phyloP scores from a whole-genome alignment of 116 monocot species.

The Trichopus zeylanicus region DNA sequence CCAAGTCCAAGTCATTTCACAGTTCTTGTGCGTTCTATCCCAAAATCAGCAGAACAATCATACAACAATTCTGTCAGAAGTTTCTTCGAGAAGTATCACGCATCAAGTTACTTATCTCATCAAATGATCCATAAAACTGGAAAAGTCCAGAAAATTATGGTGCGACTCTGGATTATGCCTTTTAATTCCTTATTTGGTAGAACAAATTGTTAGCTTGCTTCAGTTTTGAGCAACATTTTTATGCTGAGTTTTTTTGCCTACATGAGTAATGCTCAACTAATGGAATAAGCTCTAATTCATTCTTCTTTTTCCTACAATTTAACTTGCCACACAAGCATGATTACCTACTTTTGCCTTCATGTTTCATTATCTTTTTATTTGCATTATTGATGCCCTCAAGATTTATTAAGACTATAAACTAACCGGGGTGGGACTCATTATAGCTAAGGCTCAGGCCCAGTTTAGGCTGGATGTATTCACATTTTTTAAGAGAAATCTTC shows the following conservation, averaged over 20 bases:
- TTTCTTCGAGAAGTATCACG: slow-evolving; percentile 83
- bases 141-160: slow-evolving; percentile 70
- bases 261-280: no score
- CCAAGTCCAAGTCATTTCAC: slow-evolving; percentile 79
- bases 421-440: no score
- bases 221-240: not conserved
- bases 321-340: no score
- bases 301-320: no score
- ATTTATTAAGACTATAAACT: no score
- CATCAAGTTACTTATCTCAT: slow-evolving; percentile 84
- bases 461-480: no score
- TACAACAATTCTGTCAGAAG: slow-evolving; percentile 40
- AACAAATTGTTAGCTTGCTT: not conserved
- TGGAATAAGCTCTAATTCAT: no score
- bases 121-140: slow-evolving; percentile 69
- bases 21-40: slow-evolving; percentile 81
- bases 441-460: no score
- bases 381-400: no score
- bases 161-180: slow-evolving; percentile 20
- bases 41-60: slow-evolving; percentile 34
- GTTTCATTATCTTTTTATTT: no score
- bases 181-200: not conserved
- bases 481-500: no score
- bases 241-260: not conserved
- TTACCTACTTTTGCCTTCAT: no score